Percentiles rank a stretch among this genome's conserved stretches.
phyloP scores from a whole-genome alignment of 2,329 filamentous ascomycete genomes.

The Neofusicoccum parvum region DNA sequence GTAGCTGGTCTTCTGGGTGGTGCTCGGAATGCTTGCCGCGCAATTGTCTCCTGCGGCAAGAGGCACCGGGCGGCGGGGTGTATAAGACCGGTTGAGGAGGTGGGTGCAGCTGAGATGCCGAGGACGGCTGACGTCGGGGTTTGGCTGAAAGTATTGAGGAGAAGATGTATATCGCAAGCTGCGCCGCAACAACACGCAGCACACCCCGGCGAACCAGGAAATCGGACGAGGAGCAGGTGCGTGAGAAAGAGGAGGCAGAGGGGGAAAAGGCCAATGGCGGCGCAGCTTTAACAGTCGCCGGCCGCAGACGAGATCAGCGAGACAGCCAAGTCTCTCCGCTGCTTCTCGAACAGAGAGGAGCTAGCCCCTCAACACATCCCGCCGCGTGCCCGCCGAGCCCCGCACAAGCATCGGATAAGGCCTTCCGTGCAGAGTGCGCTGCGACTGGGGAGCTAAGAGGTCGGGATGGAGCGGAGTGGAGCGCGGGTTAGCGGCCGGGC shows the following conservation, averaged over 20 bases:
- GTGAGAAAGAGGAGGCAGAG: not conserved
- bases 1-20: no score
- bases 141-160: not conserved
- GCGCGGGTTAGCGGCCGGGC: constrained; percentile 7
- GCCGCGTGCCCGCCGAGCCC: constrained; percentile 7
- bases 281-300: not conserved
- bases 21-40: not conserved
- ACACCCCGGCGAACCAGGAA: not conserved
- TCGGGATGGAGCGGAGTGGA: constrained; percentile 9
- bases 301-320: not conserved
- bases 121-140: not conserved
- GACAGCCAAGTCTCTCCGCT: not conserved
- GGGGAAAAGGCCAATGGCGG: not conserved
- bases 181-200: not conserved
- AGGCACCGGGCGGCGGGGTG: no score
- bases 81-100: not conserved
- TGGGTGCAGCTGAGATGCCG: not conserved
- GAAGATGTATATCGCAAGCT: not conserved
- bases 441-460: not conserved
- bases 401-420: constrained; percentile 12
- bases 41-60: no score
- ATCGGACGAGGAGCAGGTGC: not conserved
- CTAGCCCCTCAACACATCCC: constrained; percentile 2
- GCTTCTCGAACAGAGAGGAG: not conserved
- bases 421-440: not conserved